phyloP scores from a whole-genome alignment of 192 early-diverging fungal species.

The Gonapodya sp. region DNA sequence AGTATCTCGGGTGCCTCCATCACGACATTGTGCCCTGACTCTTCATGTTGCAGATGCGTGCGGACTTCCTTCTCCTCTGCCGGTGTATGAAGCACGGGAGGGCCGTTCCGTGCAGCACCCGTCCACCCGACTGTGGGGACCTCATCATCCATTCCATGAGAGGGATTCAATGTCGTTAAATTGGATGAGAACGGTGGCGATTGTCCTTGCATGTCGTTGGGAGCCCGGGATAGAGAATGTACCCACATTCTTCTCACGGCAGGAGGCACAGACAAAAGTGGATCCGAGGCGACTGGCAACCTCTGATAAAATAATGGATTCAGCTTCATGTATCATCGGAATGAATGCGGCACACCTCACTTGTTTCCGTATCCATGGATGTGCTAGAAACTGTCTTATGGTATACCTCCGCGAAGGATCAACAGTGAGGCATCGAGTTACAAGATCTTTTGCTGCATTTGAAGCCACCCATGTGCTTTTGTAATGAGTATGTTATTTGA shows the following conservation, averaged over 20 bases:
- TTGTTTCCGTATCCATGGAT: slow-evolving; percentile 56
- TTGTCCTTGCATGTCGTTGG: too few relatives aligned
- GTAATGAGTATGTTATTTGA: too few relatives aligned
- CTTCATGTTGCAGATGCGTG: neutral
- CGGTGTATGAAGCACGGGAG: neutral
- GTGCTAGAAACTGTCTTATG: slow-evolving; percentile 68
- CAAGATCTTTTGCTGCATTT: slow-evolving; percentile 55
- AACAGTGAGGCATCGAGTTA: slow-evolving; percentile 56
- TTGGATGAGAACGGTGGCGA: too few relatives aligned
- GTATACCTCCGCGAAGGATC: slow-evolving; percentile 63
- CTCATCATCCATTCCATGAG: neutral
- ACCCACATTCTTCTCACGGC: neutral
- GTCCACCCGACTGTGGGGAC: neutral
- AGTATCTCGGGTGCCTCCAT: neutral
- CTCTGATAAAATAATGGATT: neutral
- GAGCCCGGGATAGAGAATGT: too few relatives aligned
- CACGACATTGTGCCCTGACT: neutral
- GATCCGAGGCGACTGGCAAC: neutral
- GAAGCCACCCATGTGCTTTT: too few relatives aligned
- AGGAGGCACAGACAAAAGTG: neutral
- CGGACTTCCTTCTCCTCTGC: neutral
- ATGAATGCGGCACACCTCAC: neutral
- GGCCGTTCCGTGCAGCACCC: too few relatives aligned
- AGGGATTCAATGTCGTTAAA: neutral
- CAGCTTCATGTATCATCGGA: neutral